These are phyloP conservation scores for Hypholoma sublateritium DNA, from an alignment of 768 basidiomycete species.

Conservation along the genomic window DNA sequence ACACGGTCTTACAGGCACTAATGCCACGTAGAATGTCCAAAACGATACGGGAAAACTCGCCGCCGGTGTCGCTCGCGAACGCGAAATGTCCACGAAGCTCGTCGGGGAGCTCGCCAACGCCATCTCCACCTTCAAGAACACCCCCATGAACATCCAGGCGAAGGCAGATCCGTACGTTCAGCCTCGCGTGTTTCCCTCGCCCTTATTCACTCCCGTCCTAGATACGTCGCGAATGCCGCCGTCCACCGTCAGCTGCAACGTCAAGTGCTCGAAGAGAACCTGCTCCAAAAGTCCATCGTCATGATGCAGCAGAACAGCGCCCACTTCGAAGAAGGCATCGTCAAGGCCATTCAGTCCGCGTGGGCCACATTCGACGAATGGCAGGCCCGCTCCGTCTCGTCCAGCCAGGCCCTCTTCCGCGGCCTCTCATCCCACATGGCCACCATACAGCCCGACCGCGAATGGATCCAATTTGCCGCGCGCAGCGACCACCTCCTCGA, in stretches of 20 bases:
- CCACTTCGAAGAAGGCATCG: conserved; percentile 95
- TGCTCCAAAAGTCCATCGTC: conserved; percentile 94
- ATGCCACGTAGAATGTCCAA: conserved; percentile 72
- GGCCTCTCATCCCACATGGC: conserved; percentile 72
- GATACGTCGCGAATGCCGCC: conserved; percentile 66
- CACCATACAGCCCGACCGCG: conserved; percentile 78
- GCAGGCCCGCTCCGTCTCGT: conserved; percentile 75
- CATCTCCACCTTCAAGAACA: conserved; percentile 94
- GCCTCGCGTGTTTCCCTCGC: conserved; percentile 13
- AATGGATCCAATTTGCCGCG: conserved; percentile 96
- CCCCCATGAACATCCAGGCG: conserved; percentile 80
- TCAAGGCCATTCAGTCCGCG: conserved; percentile 91
- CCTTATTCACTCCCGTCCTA: conserved; percentile 17
- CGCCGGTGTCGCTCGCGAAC: conserved; percentile 87
- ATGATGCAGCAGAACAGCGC: conserved; percentile 98
- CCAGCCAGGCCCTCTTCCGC: conserved; percentile 76
- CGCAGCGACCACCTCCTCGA: conserved; percentile 93
- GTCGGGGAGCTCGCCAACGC: conserved; percentile 86
- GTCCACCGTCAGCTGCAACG: conserved; percentile 82
- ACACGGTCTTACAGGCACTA: neutral
- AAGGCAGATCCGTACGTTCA: conserved; percentile 78
- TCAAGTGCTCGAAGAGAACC: conserved; percentile 96
- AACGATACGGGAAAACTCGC: conserved; percentile 95
- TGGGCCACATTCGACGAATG: conserved; percentile 98
- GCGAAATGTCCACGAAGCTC: conserved; percentile 81